Evolutionary conservation across 2,329 filamentous ascomycete species (phyloP), one percentile per base, ranked within the genome.

Genomic region (Aspergillus hiratsukae): DNA sequence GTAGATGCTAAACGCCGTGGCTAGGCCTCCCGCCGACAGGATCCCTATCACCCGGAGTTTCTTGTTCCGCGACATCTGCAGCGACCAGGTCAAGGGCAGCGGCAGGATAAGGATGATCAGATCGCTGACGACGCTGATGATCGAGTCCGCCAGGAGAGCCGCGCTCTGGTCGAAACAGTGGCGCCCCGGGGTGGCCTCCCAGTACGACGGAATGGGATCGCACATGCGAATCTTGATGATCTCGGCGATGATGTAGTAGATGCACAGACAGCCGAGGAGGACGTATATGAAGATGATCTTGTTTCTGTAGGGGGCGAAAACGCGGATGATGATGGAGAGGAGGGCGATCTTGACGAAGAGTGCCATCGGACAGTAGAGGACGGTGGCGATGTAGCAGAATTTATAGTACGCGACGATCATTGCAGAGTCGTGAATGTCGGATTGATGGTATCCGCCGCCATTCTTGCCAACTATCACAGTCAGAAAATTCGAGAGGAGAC

Each of bases 291-390:
- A 66, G 45, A 65, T 62, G 27, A 73, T 66, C 46, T 69, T 71
- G 51, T 57, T 63, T 23, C 64, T 66, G 57, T 69, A 73, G 1
- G 73, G 73, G 14, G 61, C 50, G 66, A 76, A 76, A 52, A 76
- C 69, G 51, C 73, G 69, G 27, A 68, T 70, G 19, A 75, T 58
- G 55, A 76, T 73, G 2, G 70, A 64, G 5, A 76, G 64, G 8
- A 76, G 68, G 40, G 72, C 69, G 41, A 72, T 56, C 57, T 76
- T 76, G 43, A 69, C 67, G 49, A 71, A 66, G 23, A 75, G 67
- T 17, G 71, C 72, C 66, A 74, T 74, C 1, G 73, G 74, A n/a
- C 71, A 73, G 64, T 76, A 76, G 19, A 75, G 57, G 19, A 74
- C 64, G 11, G 73, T 74, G 5, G 72, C 70, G 55, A 72, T 58